These are phyloP conservation scores for Agaricus subrufescens DNA, from an alignment of 768 basidiomycete genomes.

Conservation along the genomic window DNA sequence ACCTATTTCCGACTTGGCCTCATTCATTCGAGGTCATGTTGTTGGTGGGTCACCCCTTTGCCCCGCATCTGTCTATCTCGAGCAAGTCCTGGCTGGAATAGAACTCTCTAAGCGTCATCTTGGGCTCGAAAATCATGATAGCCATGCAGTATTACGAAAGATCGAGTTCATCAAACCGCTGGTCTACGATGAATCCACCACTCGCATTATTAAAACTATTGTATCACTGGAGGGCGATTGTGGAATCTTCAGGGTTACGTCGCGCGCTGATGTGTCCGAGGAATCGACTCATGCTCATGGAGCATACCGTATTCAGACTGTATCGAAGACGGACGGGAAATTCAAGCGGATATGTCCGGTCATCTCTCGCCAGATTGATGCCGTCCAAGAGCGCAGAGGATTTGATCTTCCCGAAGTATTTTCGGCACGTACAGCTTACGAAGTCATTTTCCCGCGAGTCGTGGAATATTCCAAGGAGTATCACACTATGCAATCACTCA, in stretches of 20 bases:
- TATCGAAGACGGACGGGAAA: conserved; percentile 26
- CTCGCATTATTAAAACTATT: conserved; percentile 5
- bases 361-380: conserved; percentile 28
- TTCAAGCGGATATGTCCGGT: conserved; percentile 32
- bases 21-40: conserved; percentile 49
- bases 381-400: conserved; percentile 22
- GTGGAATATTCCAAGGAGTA: conserved; percentile 60
- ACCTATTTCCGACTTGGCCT: conserved; percentile 39
- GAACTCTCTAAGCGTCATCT: conserved; percentile 5
- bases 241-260: conserved; percentile 44
- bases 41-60: conserved; percentile 55
- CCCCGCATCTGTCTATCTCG: conserved; percentile 62
- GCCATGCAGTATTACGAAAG: conserved; percentile 19
- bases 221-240: conserved; percentile 33
- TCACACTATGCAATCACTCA: conserved; percentile 51
- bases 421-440: conserved; percentile 52
- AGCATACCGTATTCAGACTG: conserved; percentile 32
- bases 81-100: conserved; percentile 35
- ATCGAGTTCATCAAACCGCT: conserved; percentile 52
- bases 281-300: conserved; percentile 43
- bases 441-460: conserved; percentile 64
- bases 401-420: conserved; percentile 36
- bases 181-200: conserved; percentile 24
- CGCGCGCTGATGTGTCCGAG: conserved; percentile 25
- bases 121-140: background rate